Conservation (phyloP, 345 rosid genomes). For the Salix exigua region DNA sequence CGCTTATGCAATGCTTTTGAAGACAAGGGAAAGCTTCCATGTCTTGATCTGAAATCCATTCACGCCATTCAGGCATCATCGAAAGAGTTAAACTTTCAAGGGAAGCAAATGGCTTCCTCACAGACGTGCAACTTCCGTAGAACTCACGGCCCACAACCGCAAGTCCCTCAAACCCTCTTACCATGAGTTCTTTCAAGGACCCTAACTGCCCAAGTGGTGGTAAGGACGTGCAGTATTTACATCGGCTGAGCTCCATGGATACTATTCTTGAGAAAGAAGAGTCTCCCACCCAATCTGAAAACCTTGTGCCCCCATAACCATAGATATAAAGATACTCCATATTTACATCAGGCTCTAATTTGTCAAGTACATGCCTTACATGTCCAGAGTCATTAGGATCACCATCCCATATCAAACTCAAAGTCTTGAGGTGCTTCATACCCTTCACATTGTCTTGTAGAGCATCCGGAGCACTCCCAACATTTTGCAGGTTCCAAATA, state of each 20-base stretch:
- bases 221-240: not conserved
- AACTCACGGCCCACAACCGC: not conserved
- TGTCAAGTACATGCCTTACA: not conserved
- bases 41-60: not conserved
- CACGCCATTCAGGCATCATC: not conserved
- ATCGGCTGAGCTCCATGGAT: not conserved
- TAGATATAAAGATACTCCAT: not conserved
- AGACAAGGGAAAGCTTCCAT: constrained; percentile 7
- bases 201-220: constrained; percentile 20
- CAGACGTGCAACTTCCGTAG: not conserved
- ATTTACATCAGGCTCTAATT: not conserved
- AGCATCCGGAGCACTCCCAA: not conserved
- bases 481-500: constrained; percentile 3
- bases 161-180: not conserved
- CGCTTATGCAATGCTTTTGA: constrained; percentile 2
- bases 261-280: not conserved
- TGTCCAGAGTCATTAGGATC: not conserved
- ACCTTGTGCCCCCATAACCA: constrained; percentile 6
- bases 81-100: not conserved
- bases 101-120: not conserved
- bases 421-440: not conserved
- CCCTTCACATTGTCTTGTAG: not conserved
- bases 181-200: not conserved
- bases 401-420: not conserved
- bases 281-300: constrained; percentile 7